Base-by-base conservation (phyloP, 768 basidiomycete species). In the Lyophyllum shimeji region DNA sequence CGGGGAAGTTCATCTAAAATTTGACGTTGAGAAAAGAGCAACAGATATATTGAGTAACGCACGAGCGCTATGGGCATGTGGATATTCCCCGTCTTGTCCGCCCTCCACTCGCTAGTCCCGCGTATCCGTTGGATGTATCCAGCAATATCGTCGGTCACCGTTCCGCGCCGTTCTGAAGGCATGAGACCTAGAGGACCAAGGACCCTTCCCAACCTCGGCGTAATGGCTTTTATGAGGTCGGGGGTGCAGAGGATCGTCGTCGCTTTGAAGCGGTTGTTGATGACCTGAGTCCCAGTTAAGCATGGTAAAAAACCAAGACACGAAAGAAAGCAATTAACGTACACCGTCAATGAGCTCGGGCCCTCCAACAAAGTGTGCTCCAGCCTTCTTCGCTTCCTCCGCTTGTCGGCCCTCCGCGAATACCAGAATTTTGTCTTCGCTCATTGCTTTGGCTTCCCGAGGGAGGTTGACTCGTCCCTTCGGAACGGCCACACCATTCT, bases 101-200 rank as follows among this genome's bases (percentile, higher is more conserved):
- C 93, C 71, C 87, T 92, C 94, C 96, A 99, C 67, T 98, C 95
- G 45, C 87, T 85, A 3, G 87, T 86, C 12, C 91, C 93, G 53
- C 85, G 82, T 33, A 96, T 81, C 47, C 84, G 83, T 62, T 83
- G 80, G 54, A 99, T 85, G 60, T 90, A 95, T 12, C 85, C 85
- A 13, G 80, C 86, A 40, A 98, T 78, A 57, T 98, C 93, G 48
- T 94, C 90, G 1, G 93, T 92, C 18, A 98, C 96, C 1, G 95
- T 95, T 4, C 97, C 97, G 55, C 95, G 82, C 69, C 95, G 86
- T 59, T 89, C 92, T 7, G 91, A 90, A 11, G 97, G 97, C 95
- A 99, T 97, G 44, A 98, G 74, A 53, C 96, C 96, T 50, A 92
- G 84, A 40, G 94, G 95, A 63, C 96, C 85, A 72, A 72, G 90